These are phyloP conservation scores for Hygrophorus russula DNA, from an alignment of 768 basidiomycete species.

Conservation along the genomic window DNA sequence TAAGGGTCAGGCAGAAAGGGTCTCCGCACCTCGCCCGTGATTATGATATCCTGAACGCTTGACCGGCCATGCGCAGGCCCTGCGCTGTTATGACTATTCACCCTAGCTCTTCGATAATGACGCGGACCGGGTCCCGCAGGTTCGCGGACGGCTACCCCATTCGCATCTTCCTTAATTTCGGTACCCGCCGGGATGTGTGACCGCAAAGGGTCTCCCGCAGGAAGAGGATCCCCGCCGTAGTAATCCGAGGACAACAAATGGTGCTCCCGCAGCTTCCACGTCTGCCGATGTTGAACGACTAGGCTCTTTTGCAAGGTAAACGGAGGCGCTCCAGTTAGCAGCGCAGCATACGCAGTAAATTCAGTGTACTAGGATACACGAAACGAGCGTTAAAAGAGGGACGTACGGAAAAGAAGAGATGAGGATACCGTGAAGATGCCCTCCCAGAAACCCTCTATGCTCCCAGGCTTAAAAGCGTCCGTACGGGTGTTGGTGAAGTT, in stretches of 20 bases:
- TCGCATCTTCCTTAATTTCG: slow-evolving; percentile 33
- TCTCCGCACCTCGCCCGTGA: slow-evolving; percentile 57
- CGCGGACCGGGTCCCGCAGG: slow-evolving; percentile 22
- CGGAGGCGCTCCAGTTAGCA: slow-evolving; percentile 62
- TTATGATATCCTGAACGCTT: slow-evolving; percentile 46
- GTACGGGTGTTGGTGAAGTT: slow-evolving; percentile 24
- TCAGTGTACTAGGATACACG: slow-evolving; percentile 52
- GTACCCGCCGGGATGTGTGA: slow-evolving; percentile 51
- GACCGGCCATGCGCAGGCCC: background rate
- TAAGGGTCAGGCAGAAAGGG: background rate
- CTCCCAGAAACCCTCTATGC: slow-evolving; percentile 73
- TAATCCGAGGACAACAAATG: slow-evolving; percentile 32
- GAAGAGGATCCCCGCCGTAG: slow-evolving; percentile 24
- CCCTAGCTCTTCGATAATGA: slow-evolving; percentile 20
- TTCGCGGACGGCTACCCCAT: slow-evolving; percentile 37
- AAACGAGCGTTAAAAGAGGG: background rate
- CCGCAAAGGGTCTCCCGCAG: slow-evolving; percentile 48
- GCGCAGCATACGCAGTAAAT: slow-evolving; percentile 72
- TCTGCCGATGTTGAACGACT: slow-evolving; percentile 79
- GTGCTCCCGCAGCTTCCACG: slow-evolving; percentile 80
- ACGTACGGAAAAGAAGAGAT: background rate
- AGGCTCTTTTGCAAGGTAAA: slow-evolving; percentile 58
- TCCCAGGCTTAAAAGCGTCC: slow-evolving; percentile 48
- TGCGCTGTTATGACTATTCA: background rate
- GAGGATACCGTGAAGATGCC: slow-evolving; percentile 59